These are phyloP conservation scores for Sechiopsis laciniata DNA, from an alignment of 306 rosid genomes.

Conservation along the genomic window DNA sequence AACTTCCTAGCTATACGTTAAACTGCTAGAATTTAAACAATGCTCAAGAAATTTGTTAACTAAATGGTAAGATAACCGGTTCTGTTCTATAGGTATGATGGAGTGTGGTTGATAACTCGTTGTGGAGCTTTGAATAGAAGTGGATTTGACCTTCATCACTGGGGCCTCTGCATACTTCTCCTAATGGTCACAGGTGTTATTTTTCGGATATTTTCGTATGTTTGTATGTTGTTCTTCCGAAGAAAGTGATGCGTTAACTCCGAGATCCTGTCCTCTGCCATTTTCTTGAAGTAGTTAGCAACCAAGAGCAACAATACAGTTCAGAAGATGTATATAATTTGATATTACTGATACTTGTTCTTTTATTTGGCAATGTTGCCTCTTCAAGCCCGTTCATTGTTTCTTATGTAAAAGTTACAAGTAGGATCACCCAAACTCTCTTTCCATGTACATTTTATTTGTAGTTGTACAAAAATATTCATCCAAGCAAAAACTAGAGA, in stretches of 20 bases:
- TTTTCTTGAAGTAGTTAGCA: constrained; percentile 9
- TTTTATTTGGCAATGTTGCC: background rate
- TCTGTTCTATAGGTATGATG: constrained; percentile 55
- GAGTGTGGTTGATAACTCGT: constrained; percentile 87
- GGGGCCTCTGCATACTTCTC: constrained; percentile 58
- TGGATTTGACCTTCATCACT: constrained; percentile 67
- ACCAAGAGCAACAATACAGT: constrained; percentile 3
- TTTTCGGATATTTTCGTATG: constrained; percentile 50
- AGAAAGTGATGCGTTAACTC: constrained; percentile 45
- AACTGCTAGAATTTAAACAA: background rate
- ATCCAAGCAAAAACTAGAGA: too few relatives aligned
- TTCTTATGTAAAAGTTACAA: background rate
- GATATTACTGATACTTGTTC: background rate
- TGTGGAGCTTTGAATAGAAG: constrained; percentile 53
- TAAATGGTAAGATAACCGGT: background rate
- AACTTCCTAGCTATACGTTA: background rate
- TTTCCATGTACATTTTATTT: background rate
- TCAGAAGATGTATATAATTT: constrained; percentile 15
- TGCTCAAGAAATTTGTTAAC: background rate
- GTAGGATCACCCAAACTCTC: background rate
- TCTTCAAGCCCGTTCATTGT: background rate
- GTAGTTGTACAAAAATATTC: background rate
- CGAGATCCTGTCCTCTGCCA: constrained; percentile 11
- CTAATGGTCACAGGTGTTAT: constrained; percentile 55
- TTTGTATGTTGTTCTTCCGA: constrained; percentile 58